Conservation (phyloP, 352 stramenopile species). For the Phytopythium mirpurense region DNA sequence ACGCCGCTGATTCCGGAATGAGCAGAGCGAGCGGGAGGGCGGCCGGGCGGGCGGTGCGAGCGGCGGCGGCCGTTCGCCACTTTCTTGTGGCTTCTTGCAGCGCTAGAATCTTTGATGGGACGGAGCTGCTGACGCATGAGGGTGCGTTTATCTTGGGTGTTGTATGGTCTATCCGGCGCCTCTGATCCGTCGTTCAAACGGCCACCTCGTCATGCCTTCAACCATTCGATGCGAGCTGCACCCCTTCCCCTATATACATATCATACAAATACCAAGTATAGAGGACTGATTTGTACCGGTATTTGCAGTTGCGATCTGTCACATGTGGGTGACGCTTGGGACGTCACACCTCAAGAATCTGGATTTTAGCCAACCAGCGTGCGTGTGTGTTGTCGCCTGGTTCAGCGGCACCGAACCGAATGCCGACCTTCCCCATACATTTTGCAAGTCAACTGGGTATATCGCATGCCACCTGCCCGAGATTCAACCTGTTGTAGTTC, state of each 20-base stretch:
- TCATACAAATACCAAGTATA: conserved; percentile 6
- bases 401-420: not conserved
- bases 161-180: not conserved
- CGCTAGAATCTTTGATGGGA: not conserved
- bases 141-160: not conserved
- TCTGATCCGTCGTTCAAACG: not conserved
- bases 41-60: not conserved
- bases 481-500: conserved; percentile 5
- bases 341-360: conserved; percentile 8
- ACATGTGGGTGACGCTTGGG: conserved; percentile 11
- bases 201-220: conserved; percentile 17
- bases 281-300: not conserved
- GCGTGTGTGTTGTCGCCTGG: not conserved
- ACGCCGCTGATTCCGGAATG: conserved; percentile 11
- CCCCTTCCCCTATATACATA: not conserved
- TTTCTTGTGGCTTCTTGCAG: not conserved
- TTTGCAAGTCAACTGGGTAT: conserved; percentile 5
- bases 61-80: not conserved
- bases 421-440: not conserved
- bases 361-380: not conserved
- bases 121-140: not conserved
- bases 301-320: conserved; percentile 4
- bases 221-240: conserved; percentile 16
- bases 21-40: not conserved
- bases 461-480: conserved; percentile 4